Evolutionary conservation across 352 stramenopile species (phyloP).

Genomic region (Globisporangium barbulae): DNA sequence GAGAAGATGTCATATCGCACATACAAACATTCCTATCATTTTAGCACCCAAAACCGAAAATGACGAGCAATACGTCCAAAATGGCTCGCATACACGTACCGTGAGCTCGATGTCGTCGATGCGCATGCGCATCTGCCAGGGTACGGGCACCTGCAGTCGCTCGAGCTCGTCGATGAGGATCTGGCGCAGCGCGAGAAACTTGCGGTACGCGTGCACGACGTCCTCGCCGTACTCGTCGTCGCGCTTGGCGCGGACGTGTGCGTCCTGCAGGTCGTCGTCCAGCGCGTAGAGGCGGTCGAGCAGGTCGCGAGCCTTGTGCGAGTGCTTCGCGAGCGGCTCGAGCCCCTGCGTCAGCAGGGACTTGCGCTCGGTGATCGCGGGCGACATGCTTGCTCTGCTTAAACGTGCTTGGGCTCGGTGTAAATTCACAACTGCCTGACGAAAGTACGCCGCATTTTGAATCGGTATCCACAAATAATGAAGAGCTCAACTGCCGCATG

Average conservation of each 20-base stretch:
- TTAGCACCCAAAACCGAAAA: background rate
- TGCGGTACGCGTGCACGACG: slow-evolving; percentile 54
- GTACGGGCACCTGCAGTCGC: slow-evolving; percentile 35
- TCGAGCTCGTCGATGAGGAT: slow-evolving; percentile 48
- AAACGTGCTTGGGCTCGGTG: background rate
- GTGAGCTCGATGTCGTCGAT: slow-evolving; percentile 83
- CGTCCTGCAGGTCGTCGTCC: slow-evolving; percentile 53
- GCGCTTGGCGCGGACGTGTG: slow-evolving; percentile 49
- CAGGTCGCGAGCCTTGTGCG: slow-evolving; percentile 24
- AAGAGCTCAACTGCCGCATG: slow-evolving; percentile 11
- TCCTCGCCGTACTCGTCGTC: slow-evolving; percentile 63
- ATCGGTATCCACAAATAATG: background rate
- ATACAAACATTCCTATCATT: background rate
- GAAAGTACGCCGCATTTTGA: background rate
- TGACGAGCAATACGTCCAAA: background rate
- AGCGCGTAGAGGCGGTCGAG: slow-evolving; percentile 41
- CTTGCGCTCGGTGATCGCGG: slow-evolving; percentile 12
- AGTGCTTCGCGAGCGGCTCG: slow-evolving; percentile 29
- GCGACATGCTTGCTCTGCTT: background rate
- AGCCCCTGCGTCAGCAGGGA: slow-evolving; percentile 53
- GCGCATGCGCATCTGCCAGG: slow-evolving; percentile 69
- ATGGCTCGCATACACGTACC: slow-evolving; percentile 27
- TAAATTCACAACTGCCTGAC: background rate
- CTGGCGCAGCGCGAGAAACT: slow-evolving; percentile 49
- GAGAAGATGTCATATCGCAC: background rate